Base-by-base conservation (phyloP, 1,139 yeast genomes). In the Geotrichum reessii region DNA sequence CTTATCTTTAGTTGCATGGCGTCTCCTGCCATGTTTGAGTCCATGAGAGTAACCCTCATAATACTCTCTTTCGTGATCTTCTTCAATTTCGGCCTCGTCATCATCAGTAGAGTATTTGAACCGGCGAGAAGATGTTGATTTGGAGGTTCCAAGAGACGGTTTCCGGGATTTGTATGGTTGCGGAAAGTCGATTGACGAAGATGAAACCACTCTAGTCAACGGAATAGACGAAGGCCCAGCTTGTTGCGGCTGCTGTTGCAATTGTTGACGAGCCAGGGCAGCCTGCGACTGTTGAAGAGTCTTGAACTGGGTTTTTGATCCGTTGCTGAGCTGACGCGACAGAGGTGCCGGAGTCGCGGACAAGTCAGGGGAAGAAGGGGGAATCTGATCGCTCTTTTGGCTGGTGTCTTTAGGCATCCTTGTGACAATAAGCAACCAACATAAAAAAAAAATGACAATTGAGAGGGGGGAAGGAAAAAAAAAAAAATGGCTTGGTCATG, bases 41-140 rank as follows among this genome's bases (percentile, higher is more conserved):
- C 92, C 95, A 68, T 86, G 95, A 49, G 79, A 79, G 65, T 83
- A 84, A 0, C 93, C 93, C 68, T 86, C 93, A 44, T 83, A 68
- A 65, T 86, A 86, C 62, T 85, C 86, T 25, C 86, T 70, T 63
- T 82, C 85, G 55, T 80, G 66, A 65, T 81, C 87, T 19, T 79
- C 80, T 62, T 81, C 85, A 14, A 82, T 75, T 60, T 82, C 87
- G 53, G 79, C 82, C 52, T 83, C 86, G 64, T 85, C 89, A 69
- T 88, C 96, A 69, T 88, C 96, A 0, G 87, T 93, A 27, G 67
- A 67, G 59, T 65, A 69, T 51, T 63, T 65, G 61, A 61, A 65
- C 33, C 67, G 58, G 7, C 69, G 49, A 1, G 58, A n/a, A 1
- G 44, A 37, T 17, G 44, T 37, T 8, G 44, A 37, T 17, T 37